Base-by-base conservation (phyloP, 106 monocot species). In the Vanilla planifolia region DNA sequence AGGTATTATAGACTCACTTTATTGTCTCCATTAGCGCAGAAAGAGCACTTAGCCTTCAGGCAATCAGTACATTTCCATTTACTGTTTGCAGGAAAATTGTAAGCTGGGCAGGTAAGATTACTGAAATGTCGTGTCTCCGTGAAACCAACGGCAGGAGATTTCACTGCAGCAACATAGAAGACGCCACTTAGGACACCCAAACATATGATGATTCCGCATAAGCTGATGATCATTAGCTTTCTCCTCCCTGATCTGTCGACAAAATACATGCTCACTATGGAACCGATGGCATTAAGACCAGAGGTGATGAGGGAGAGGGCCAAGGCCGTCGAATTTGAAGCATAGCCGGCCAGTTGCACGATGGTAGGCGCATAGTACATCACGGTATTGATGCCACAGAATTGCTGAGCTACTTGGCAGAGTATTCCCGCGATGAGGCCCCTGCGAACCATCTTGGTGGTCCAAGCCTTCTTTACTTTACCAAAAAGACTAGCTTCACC, bases 331-430 rank as follows among this genome's bases (percentile, higher is more conserved):
- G 64, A 77, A 41, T 92, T 87, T n/a, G 92, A 87, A 52, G 92
- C 86, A 22, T 65, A 92, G 6, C 92, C 92, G 0, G 92, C 92
- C 19, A 92, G 45, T 51, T 92, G 92, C 20, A 92, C 88, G 1
- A 92, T 92, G 0, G 88, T 92, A 19, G 92, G 92, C 35, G 88
- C 88, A 64, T 92, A 92, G 39, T 92, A 92, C 92, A 92, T 92
- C 11, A 92, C 92, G 2, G 92, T 88, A 52, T 92, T 92, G 39
- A 92, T 92, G 10, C 92, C 92, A 5, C 84, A 88, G 33, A 92
- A 78, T 59, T 92, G 92, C 22, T 92, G 92, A 15, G 80, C 83
- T 8, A 87, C 84, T 61, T 84, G 92, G n/a, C 72, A 75, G 8
- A 80, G 13, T 7, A 92, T 76, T 14, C 92, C 92, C 0, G 92